These are phyloP conservation scores for Curvularia sp. DNA, from an alignment of 2,329 filamentous ascomycete genomes.

Conservation along the genomic window DNA sequence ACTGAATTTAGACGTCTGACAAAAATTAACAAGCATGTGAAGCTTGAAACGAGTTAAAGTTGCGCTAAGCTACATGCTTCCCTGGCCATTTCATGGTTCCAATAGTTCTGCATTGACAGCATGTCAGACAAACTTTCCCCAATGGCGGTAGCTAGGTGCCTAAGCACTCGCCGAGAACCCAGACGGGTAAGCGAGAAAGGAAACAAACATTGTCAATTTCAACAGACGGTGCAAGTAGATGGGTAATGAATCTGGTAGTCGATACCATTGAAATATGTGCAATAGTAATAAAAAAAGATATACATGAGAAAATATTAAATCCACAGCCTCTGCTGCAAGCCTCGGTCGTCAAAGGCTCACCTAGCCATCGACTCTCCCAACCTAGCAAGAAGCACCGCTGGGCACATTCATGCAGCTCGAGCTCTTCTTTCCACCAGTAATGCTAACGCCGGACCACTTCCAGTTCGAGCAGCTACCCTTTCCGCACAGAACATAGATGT, in stretches of 20 bases:
- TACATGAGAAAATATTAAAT: neutral
- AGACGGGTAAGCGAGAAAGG: neutral
- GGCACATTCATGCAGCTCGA: neutral
- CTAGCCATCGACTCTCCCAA: neutral
- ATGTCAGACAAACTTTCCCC: neutral
- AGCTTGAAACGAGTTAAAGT: neutral
- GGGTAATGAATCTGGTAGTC: neutral
- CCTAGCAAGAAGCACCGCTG: conserved; percentile 3
- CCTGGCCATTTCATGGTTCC: neutral
- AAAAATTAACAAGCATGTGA: neutral
- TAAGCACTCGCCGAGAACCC: neutral
- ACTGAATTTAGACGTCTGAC: neutral
- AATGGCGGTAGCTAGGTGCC: neutral
- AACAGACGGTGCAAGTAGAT: neutral
- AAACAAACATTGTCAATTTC: neutral
- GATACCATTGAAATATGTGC: neutral
- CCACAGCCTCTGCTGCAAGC: neutral
- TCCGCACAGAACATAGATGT: conserved; percentile 65
- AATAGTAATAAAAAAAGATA: neutral
- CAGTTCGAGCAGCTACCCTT: conserved; percentile 61
- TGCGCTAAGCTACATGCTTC: neutral
- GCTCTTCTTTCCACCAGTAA: conserved; percentile 44
- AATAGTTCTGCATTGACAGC: neutral
- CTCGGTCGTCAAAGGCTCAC: neutral
- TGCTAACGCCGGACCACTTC: conserved; percentile 58